Evolutionary conservation across 306 rosid genomes (phyloP), one percentile per base, ranked within the genome.

Genomic region (Prunus mira): DNA sequence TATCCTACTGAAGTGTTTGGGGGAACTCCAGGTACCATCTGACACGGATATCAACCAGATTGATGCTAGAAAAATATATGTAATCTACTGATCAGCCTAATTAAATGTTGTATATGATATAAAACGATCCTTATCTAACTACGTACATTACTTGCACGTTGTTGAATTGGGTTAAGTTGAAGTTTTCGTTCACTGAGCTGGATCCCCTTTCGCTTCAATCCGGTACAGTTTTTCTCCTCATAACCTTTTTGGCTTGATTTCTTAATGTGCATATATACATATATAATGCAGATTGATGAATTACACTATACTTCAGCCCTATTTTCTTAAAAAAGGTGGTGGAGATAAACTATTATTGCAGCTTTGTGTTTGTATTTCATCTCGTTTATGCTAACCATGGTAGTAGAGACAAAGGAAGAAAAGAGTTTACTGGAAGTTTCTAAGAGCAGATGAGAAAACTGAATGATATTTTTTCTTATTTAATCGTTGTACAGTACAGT

Each of bases 1-100:
- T 34, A 34, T 34, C 8, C 41, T 34, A 34, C 45, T 66, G 57
- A 66, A 76, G 58, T 66, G 79, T 51, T 66, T 41, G 45, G 66
- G 67, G 73, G 73, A 66, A 66, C 73, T 76, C 67, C 9, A 11
- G 57, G 73, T 58, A 17, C 5, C 79, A 66, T 30, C 63, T 76
- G 73, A 69, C 51, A 32, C n/a, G 28, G 15, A 38, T 24, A 24
- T 24, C 32, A 24, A 30, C 50, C 6, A 11, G 19, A 19, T 60
- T 2, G 14, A 56, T 25, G 22, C 14, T 5, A 20, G 28, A 56
- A 56, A 51, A 56, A 10, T 56, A 56, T n/a, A 20, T 56, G 22
- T 34, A 34, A 34, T 34, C 41, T 34, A 5, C 41, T 34, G 41
- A 34, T 34, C 41, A 5, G 8, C 41, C 8, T 34, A 34, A 34